Evolutionary conservation across 345 rosid species (phyloP).

Genomic region (Salix brachista): DNA sequence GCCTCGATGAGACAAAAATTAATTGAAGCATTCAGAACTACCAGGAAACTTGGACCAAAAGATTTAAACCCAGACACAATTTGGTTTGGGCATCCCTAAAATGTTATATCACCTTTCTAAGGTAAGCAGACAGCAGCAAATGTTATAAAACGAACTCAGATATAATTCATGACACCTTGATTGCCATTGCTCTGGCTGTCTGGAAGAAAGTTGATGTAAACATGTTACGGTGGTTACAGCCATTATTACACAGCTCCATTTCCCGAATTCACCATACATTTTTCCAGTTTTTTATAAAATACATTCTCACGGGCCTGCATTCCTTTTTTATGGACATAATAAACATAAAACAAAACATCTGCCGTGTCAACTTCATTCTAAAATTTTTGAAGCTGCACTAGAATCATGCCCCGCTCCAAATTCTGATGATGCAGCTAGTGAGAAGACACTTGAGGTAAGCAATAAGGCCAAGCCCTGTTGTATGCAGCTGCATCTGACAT

Average conservation of each 20-base stretch:
- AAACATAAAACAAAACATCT: background rate
- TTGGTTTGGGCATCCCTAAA: background rate
- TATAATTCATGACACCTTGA: background rate
- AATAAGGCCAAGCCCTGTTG: background rate
- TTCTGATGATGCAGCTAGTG: background rate
- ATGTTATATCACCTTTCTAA: background rate
- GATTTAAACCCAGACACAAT: too few species aligned
- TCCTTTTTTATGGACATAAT: background rate
- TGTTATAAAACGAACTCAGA: background rate
- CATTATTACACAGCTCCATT: background rate
- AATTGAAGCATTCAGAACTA: background rate
- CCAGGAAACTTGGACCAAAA: background rate
- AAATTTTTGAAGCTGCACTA: background rate
- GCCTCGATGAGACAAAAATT: background rate
- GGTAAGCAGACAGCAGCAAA: background rate
- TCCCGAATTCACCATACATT: background rate
- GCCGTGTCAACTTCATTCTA: background rate
- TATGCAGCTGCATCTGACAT: background rate
- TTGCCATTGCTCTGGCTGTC: background rate
- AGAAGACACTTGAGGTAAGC: background rate
- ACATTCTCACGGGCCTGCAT: background rate
- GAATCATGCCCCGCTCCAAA: background rate
- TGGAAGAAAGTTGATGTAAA: background rate
- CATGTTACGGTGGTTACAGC: background rate
- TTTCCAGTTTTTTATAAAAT: background rate